Evolutionary conservation across 192 early-diverging fungal genomes (phyloP).

Genomic region (Pilaira anomala): DNA sequence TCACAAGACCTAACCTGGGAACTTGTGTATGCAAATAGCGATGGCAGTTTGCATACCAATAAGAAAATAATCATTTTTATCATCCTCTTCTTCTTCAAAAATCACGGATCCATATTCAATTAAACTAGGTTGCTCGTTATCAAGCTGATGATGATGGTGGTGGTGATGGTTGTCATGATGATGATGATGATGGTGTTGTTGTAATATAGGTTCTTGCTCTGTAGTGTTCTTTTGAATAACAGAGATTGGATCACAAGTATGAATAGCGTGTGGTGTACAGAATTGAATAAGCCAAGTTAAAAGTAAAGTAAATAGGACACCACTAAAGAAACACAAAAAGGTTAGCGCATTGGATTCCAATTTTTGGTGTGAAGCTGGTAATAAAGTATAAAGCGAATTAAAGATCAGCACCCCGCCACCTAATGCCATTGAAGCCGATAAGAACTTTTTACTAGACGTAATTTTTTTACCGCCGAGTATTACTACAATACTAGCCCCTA

Average conservation of each 20-base stretch:
- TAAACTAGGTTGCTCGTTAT: neutral
- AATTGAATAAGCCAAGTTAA: conserved; percentile 23
- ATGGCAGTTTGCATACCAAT: conserved; percentile 57
- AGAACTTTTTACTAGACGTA: conserved; percentile 14
- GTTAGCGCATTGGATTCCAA: conserved; percentile 17
- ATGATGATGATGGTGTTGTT: neutral
- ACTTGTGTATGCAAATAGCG: conserved; percentile 53
- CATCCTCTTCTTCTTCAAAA: neutral
- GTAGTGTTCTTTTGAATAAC: neutral
- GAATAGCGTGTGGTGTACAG: conserved; percentile 27
- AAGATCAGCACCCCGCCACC: conserved; percentile 31
- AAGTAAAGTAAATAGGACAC: conserved; percentile 26
- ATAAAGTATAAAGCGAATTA: conserved; percentile 27
- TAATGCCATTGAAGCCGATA: conserved; percentile 22
- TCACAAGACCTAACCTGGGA: conserved; percentile 42
- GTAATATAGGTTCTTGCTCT: conserved; percentile 9
- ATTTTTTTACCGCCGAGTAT: neutral
- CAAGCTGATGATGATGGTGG: neutral
- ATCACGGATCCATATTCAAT: neutral
- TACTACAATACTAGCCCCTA: conserved; percentile 15
- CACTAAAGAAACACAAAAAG: conserved; percentile 20
- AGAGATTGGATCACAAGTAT: conserved; percentile 18
- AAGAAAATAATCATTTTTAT: conserved; percentile 15
- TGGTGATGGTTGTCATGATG: neutral
- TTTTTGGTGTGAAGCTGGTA: conserved; percentile 23